Conservation (phyloP, 495 filamentous ascomycete species). For the Filosporella fistucella region DNA sequence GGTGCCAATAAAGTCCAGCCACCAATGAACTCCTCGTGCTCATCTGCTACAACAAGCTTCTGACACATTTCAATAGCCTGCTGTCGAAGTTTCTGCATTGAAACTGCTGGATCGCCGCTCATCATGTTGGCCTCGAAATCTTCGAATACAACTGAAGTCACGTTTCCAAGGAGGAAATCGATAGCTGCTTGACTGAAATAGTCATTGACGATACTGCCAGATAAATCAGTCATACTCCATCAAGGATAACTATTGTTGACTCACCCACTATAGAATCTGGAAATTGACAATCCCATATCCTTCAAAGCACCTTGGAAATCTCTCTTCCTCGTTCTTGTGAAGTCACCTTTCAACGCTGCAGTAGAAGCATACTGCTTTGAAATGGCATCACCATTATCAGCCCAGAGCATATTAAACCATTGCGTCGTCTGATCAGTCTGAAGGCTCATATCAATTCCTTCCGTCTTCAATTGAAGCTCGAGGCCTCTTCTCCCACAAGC, state of each 20-base stretch:
- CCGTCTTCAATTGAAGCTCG: conserved; percentile 67
- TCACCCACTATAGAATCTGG: conserved; percentile 59
- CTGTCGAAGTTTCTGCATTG: conserved; percentile 74
- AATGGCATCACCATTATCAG: conserved; percentile 83
- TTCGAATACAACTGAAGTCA: conserved; percentile 73
- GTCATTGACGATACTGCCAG: conserved; percentile 81
- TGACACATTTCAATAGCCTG: conserved; percentile 83
- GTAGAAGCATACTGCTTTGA: conserved; percentile 80
- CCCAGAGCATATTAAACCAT: conserved; percentile 96
- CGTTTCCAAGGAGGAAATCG: conserved; percentile 90
- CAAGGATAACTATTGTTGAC: conserved; percentile 8
- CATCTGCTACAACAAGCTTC: conserved; percentile 80
- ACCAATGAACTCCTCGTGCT: conserved; percentile 73
- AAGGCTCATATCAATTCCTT: conserved; percentile 65
- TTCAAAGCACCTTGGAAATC: conserved; percentile 88
- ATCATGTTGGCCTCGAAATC: conserved; percentile 90
- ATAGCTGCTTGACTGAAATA: conserved; percentile 93
- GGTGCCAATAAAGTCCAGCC: conserved; percentile 75
- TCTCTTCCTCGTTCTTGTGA: conserved; percentile 83
- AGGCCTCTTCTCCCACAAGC: conserved; percentile 75
- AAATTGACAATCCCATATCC: conserved; percentile 86
- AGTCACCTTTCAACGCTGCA: conserved; percentile 91
- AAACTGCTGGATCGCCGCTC: conserved; percentile 81
- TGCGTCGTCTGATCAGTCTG: conserved; percentile 66
- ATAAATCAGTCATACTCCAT: conserved; percentile 2